phyloP scores from a whole-genome alignment of 1,284 basidiomycete genomes.

The Cryptococcus hybrid region DNA sequence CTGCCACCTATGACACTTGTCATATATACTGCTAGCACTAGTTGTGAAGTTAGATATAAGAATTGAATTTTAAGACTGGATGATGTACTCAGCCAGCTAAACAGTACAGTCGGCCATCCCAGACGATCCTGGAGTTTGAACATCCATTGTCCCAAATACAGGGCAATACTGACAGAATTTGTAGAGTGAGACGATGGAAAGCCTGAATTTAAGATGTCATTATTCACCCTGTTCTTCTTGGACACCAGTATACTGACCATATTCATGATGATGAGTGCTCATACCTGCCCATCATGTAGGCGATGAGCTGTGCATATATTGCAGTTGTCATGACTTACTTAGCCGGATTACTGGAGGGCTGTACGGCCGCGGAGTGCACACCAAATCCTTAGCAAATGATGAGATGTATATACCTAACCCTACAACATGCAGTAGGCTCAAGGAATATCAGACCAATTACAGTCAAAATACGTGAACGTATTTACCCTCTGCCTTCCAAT shows the following conservation, averaged over 20 bases:
- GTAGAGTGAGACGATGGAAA: conserved; percentile 97
- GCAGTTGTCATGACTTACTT: conserved; percentile 25
- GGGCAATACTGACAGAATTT: conserved; percentile 82
- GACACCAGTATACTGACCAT: conserved; percentile 22
- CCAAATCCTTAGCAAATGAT: conserved; percentile 82
- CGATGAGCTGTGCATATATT: neutral
- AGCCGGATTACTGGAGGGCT: conserved; percentile 86
- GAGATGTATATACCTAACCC: conserved; percentile 79
- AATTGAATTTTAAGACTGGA: neutral
- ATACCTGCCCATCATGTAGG: conserved; percentile 57
- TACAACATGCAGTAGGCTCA: conserved; percentile 67
- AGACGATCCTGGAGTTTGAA: conserved; percentile 21
- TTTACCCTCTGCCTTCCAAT: conserved; percentile 66
- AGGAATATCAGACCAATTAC: neutral
- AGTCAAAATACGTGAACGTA: conserved; percentile 9
- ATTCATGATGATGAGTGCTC: conserved; percentile 67
- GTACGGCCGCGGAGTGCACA: conserved; percentile 88
- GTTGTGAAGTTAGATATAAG: neutral
- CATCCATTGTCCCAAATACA: conserved; percentile 58
- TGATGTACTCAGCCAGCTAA: conserved; percentile 29
- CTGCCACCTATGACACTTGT: conserved; percentile 83
- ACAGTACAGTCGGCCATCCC: conserved; percentile 10
- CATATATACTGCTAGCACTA: conserved; percentile 62
- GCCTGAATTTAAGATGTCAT: conserved; percentile 55
- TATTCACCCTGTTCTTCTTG: no score